Evolutionary conservation across 257 asterid genomes (phyloP).

Genomic region (Mentha longifolia): DNA sequence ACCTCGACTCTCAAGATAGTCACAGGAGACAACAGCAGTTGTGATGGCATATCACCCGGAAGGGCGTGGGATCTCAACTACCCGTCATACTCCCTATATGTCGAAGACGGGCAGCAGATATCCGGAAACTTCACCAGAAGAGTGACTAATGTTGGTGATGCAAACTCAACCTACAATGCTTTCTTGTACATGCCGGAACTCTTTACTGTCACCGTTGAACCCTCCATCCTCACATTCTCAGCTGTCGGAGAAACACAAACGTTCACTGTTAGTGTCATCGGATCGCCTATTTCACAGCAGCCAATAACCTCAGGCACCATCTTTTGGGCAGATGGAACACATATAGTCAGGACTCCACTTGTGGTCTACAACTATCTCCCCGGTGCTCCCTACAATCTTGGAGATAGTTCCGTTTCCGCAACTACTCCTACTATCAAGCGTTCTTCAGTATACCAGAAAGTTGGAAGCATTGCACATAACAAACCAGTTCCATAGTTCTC

Average conservation of each 20-base stretch:
- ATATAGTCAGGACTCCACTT: conserved; percentile 44
- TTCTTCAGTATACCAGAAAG: conserved; percentile 26
- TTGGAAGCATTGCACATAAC: conserved; percentile 27
- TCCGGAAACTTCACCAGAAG: conserved; percentile 40
- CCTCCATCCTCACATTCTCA: conserved; percentile 49
- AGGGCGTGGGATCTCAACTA: conserved; percentile 55
- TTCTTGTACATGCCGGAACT: not conserved
- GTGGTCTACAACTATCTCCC: conserved; percentile 45
- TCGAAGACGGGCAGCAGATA: conserved; percentile 42
- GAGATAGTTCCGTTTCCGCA: conserved; percentile 4
- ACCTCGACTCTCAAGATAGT: conserved; percentile 41
- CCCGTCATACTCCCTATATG: conserved; percentile 54
- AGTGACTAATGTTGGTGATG: conserved; percentile 51
- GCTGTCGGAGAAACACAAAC: conserved; percentile 48
- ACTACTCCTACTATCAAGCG: not conserved
- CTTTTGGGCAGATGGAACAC: conserved; percentile 44
- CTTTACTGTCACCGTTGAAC: conserved; percentile 37
- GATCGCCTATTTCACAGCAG: conserved; percentile 50
- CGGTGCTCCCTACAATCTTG: conserved; percentile 35
- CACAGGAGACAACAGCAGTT: conserved; percentile 49
- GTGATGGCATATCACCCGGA: conserved; percentile 39
- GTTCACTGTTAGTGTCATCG: conserved; percentile 47
- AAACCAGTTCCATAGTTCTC: conserved; percentile 30
- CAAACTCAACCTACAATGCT: conserved; percentile 43
- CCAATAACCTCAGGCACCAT: conserved; percentile 42